These are phyloP conservation scores for Annona squamosa DNA, from an alignment of 164 flowering plant genomes.

Conservation along the genomic window DNA sequence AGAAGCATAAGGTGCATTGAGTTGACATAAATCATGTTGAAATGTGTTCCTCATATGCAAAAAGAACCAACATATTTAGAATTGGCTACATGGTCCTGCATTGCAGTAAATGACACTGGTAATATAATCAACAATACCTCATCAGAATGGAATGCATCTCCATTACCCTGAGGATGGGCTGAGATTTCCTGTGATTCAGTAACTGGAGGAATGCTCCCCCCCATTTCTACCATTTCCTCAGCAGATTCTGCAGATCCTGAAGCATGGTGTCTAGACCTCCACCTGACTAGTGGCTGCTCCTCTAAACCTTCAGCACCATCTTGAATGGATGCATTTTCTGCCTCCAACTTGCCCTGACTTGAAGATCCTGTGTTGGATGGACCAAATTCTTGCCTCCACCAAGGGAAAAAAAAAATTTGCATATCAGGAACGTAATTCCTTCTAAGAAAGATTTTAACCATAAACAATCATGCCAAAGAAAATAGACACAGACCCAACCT, in stretches of 20 bases:
- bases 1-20: background rate
- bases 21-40: background rate
- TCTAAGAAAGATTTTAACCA: background rate
- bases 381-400: constrained; percentile 28
- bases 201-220: constrained; percentile 43
- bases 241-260: constrained; percentile 34
- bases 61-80: background rate
- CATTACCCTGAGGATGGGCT: constrained; percentile 27
- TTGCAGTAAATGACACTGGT: background rate
- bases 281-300: constrained; percentile 63
- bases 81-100: background rate
- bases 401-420: constrained; percentile 5
- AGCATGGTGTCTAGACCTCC: constrained; percentile 47
- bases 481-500: too few relatives aligned
- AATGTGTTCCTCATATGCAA: background rate
- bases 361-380: constrained; percentile 18
- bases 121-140: constrained; percentile 28
- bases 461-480: too few relatives aligned
- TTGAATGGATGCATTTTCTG: constrained; percentile 49
- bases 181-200: constrained; percentile 24
- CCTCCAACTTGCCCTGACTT: constrained; percentile 35
- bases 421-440: constrained; percentile 5
- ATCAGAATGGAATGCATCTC: constrained; percentile 47
- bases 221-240: constrained; percentile 32
- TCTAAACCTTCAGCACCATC: constrained; percentile 66